These are phyloP conservation scores for Rhododendron vialii DNA, from an alignment of 148 eudicot species.

Conservation along the genomic window DNA sequence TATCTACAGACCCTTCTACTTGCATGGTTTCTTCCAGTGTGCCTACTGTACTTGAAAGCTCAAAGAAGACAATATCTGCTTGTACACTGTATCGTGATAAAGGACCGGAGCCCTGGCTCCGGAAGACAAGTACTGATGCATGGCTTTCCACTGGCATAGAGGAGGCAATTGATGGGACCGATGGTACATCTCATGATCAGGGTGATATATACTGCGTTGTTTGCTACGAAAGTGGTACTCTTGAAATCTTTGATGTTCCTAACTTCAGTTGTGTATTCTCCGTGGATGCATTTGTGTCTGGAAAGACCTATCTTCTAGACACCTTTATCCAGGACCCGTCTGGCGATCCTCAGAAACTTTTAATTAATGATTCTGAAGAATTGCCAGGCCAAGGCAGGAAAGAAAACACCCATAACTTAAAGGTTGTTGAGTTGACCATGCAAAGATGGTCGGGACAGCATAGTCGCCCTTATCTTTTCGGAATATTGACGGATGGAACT, in stretches of 20 bases:
- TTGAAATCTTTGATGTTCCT: slow-evolving; percentile 89
- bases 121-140: slow-evolving; percentile 93
- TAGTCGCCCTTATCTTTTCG: slow-evolving; percentile 80
- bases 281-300: slow-evolving; percentile 76
- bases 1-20: slow-evolving; percentile 67
- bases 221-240: slow-evolving; percentile 78
- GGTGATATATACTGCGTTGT: slow-evolving; percentile 82
- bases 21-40: slow-evolving; percentile 61
- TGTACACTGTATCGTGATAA: slow-evolving; percentile 88
- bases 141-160: slow-evolving; percentile 91
- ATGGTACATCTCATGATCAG: slow-evolving; percentile 66
- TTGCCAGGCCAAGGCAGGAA: slow-evolving; percentile 54
- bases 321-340: slow-evolving; percentile 43
- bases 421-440: slow-evolving; percentile 80
- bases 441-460: slow-evolving; percentile 80
- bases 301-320: slow-evolving; percentile 66
- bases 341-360: slow-evolving; percentile 27
- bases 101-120: slow-evolving; percentile 95
- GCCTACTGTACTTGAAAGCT: slow-evolving; percentile 67
- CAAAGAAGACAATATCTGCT: slow-evolving; percentile 63
- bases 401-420: slow-evolving; percentile 51
- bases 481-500: slow-evolving; percentile 81
- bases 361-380: slow-evolving; percentile 33
- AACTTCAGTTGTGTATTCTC: slow-evolving; percentile 70
- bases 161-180: slow-evolving; percentile 89